These are phyloP conservation scores for Baorangia bicolor DNA, from an alignment of 768 basidiomycete genomes.

Conservation along the genomic window DNA sequence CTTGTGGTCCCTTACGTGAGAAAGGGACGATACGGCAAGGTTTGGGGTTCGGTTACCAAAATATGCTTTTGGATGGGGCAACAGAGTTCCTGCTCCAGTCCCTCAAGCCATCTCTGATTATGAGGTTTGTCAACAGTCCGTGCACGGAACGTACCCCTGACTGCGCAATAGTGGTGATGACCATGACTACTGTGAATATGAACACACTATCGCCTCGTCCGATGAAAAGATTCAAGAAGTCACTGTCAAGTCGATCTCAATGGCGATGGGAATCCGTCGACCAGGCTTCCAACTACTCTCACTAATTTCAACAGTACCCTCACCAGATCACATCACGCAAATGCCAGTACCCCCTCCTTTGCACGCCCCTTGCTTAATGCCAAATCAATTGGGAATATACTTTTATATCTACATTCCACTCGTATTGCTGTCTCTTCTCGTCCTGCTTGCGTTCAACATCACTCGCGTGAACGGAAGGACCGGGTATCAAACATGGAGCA, in stretches of 20 bases:
- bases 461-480: conserved; percentile 10
- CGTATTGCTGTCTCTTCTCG: conserved; percentile 54
- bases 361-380: conserved; percentile 74
- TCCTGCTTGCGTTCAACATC: conserved; percentile 37
- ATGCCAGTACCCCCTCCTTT: conserved; percentile 33
- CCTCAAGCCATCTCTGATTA: conserved; percentile 65
- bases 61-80: conserved; percentile 67
- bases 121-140: conserved; percentile 52
- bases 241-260: conserved; percentile 86
- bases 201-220: conserved; percentile 39
- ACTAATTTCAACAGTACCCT: conserved; percentile 44
- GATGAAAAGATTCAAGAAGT: conserved; percentile 57
- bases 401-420: conserved; percentile 69
- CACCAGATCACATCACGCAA: conserved; percentile 33
- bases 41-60: conserved; percentile 80
- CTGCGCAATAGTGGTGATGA: conserved; percentile 72
- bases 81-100: conserved; percentile 64
- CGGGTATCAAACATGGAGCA: conserved; percentile 5
- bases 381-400: conserved; percentile 83
- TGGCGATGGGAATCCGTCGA: conserved; percentile 79
- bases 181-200: conserved; percentile 90
- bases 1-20: conserved; percentile 81
- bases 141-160: conserved; percentile 1
- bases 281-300: conserved; percentile 93
- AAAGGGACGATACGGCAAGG: conserved; percentile 70